These are phyloP conservation scores for Alloteropsis semialata DNA, from an alignment of 176 grass and related monocot genomes.

Conservation along the genomic window DNA sequence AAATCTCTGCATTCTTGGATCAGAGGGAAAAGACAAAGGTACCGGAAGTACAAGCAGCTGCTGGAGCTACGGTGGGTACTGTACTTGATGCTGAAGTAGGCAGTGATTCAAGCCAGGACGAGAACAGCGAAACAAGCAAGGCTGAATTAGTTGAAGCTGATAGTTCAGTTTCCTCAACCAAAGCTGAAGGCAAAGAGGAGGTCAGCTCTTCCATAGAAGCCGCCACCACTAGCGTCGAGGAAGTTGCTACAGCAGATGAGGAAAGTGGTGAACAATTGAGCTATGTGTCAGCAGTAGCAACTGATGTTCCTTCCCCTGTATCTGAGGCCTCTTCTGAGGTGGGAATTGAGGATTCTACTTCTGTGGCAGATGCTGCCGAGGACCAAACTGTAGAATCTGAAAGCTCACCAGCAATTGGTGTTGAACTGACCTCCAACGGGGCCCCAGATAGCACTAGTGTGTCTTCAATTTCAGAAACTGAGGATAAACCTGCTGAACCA, in stretches of 20 bases:
- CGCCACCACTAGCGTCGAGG: not conserved
- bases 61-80: not conserved
- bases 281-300: slow-evolving; percentile 2
- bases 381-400: slow-evolving; percentile 21
- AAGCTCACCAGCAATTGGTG: not conserved
- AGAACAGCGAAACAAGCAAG: not conserved
- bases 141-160: slow-evolving; percentile 24
- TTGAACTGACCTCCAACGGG: slow-evolving; percentile 30
- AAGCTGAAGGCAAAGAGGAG: slow-evolving; percentile 37
- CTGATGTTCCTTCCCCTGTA: slow-evolving; percentile 4
- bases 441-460: slow-evolving; percentile 2
- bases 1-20: slow-evolving; percentile 71
- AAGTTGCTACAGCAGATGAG: slow-evolving; percentile 11
- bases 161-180: slow-evolving; percentile 35
- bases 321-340: slow-evolving; percentile 7
- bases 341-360: slow-evolving; percentile 16
- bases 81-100: not conserved
- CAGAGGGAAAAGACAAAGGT: slow-evolving; percentile 43
- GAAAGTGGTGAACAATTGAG: slow-evolving; percentile 7
- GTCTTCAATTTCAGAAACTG: slow-evolving; percentile 29
- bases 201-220: slow-evolving; percentile 28
- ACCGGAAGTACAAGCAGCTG: slow-evolving; percentile 29
- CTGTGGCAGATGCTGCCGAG: not conserved
- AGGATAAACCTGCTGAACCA: slow-evolving; percentile 19
- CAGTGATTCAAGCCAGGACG: not conserved